Evolutionary conservation across 768 basidiomycete genomes (phyloP).

Genomic region (Termitomyces eurrhizus): DNA sequence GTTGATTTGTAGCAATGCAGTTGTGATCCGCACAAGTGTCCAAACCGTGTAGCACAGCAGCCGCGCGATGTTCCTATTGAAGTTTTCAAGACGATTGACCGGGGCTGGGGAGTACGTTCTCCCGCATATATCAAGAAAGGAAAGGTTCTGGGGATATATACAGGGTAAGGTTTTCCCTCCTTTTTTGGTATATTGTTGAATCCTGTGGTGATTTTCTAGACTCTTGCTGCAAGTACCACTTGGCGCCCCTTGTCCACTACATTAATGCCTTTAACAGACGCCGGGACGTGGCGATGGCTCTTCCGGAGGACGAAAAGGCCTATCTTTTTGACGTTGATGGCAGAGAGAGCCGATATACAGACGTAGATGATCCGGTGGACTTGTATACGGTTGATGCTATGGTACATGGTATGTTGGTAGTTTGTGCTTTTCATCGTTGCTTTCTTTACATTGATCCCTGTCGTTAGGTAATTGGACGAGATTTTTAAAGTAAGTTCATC

Average conservation of each 20-base stretch:
- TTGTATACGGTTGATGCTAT: conserved; percentile 56
- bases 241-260: not conserved
- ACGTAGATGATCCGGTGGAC: conserved; percentile 24
- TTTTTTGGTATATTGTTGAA: not conserved
- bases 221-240: conserved; percentile 38
- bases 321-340: conserved; percentile 68
- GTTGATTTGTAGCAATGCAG: conserved; percentile 33
- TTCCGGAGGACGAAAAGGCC: conserved; percentile 31
- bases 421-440: not conserved
- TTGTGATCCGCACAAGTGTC: conserved; percentile 39
- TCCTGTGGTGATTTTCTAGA: conserved; percentile 13
- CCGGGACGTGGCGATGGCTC: conserved; percentile 36
- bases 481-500: conserved; percentile 57
- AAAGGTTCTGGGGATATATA: conserved; percentile 63
- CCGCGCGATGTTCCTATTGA: conserved; percentile 56
- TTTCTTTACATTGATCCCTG: not conserved
- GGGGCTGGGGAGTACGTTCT: conserved; percentile 68
- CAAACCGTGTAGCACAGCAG: conserved; percentile 58
- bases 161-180: conserved; percentile 46
- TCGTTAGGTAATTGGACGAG: conserved; percentile 69
- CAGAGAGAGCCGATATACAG: conserved; percentile 37
- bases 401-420: conserved; percentile 39
- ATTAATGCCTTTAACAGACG: conserved; percentile 24
- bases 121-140: conserved; percentile 38
- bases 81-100: conserved; percentile 56